These are phyloP conservation scores for Phytophthora tubulina DNA, from an alignment of 352 stramenopile species.

Conservation along the genomic window DNA sequence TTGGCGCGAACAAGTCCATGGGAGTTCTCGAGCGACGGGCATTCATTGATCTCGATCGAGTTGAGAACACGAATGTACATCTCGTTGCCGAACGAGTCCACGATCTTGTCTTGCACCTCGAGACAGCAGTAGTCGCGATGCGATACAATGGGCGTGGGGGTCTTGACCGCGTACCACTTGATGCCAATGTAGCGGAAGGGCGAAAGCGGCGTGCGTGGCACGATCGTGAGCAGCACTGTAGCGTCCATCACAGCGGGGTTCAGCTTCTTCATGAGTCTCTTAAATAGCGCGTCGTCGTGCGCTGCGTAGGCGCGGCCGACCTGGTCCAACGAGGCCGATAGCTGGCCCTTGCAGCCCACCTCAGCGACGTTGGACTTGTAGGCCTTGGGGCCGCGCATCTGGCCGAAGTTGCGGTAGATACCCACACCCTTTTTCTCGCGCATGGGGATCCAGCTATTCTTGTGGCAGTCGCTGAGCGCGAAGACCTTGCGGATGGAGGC, in stretches of 20 bases:
- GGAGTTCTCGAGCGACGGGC: slow-evolving; percentile 86
- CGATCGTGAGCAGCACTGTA: slow-evolving; percentile 80
- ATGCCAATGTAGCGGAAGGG: slow-evolving; percentile 89
- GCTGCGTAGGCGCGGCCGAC: slow-evolving; percentile 79
- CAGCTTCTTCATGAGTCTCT: slow-evolving; percentile 84
- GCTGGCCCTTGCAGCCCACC: slow-evolving; percentile 73
- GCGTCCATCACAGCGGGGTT: slow-evolving; percentile 80
- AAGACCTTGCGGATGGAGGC: slow-evolving; percentile 87
- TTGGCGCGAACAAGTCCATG: slow-evolving; percentile 88
- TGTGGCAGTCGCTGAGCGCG: slow-evolving; percentile 80
- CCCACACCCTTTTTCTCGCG: slow-evolving; percentile 86
- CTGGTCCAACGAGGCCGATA: slow-evolving; percentile 79
- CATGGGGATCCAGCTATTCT: slow-evolving; percentile 88
- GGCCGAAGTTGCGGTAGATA: slow-evolving; percentile 83
- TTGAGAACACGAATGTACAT: slow-evolving; percentile 87
- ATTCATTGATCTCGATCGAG: slow-evolving; percentile 86
- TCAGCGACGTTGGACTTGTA: slow-evolving; percentile 86
- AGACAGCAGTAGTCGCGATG: slow-evolving; percentile 89
- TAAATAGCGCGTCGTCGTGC: slow-evolving; percentile 83
- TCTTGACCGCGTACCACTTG: slow-evolving; percentile 90
- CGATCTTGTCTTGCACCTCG: slow-evolving; percentile 88
- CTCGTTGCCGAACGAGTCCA: slow-evolving; percentile 84
- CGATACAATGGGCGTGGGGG: slow-evolving; percentile 80
- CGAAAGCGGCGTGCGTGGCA: slow-evolving; percentile 73
- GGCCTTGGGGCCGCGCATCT: slow-evolving; percentile 58